Percentiles rank a stretch among this genome's conserved stretches.
phyloP scores from a whole-genome alignment of 768 basidiomycete species.

The Baorangia bicolor region DNA sequence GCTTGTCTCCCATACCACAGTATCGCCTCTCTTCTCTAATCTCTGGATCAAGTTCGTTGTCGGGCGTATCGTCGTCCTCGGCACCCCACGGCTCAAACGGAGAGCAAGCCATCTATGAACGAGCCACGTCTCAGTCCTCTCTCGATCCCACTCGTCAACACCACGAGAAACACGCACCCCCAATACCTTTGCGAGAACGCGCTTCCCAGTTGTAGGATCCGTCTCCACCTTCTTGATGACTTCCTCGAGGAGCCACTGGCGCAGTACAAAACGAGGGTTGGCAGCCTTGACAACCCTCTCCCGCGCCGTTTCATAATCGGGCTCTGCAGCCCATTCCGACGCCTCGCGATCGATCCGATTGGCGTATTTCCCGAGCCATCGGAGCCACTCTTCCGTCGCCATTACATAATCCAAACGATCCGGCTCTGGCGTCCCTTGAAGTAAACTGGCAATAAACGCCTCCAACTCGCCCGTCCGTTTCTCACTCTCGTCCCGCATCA shows the following conservation, averaged over 20 bases:
- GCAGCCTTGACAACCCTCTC: conserved; percentile 49
- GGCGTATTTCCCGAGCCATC: conserved; percentile 66
- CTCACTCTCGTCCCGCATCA: conserved; percentile 21
- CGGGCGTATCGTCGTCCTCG: conserved; percentile 49
- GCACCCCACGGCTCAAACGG: conserved; percentile 91
- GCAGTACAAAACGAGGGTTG: conserved; percentile 90
- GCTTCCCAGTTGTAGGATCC: conserved; percentile 61
- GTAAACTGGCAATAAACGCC: conserved; percentile 42
- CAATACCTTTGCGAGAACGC: conserved; percentile 76
- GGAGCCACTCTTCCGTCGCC: conserved; percentile 52
- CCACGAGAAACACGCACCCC: conserved; percentile 47
- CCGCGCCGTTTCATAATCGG: conserved; percentile 46
- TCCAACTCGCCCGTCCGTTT: conserved; percentile 30
- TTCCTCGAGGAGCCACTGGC: conserved; percentile 97
- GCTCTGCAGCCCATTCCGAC: conserved; percentile 42
- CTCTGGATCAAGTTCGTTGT: conserved; percentile 53
- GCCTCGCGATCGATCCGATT: conserved; percentile 54
- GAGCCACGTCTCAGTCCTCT: neutral
- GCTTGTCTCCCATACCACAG: conserved; percentile 75
- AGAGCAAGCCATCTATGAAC: conserved; percentile 74
- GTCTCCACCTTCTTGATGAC: conserved; percentile 75
- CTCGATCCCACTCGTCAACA: too few relatives aligned
- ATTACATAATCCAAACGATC: conserved; percentile 41
- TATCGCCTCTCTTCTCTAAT: conserved; percentile 68
- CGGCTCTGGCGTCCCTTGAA: conserved; percentile 48